Evolutionary conservation across 2,329 filamentous ascomycete species (phyloP).

Genomic region (Niveomyces coronatus): DNA sequence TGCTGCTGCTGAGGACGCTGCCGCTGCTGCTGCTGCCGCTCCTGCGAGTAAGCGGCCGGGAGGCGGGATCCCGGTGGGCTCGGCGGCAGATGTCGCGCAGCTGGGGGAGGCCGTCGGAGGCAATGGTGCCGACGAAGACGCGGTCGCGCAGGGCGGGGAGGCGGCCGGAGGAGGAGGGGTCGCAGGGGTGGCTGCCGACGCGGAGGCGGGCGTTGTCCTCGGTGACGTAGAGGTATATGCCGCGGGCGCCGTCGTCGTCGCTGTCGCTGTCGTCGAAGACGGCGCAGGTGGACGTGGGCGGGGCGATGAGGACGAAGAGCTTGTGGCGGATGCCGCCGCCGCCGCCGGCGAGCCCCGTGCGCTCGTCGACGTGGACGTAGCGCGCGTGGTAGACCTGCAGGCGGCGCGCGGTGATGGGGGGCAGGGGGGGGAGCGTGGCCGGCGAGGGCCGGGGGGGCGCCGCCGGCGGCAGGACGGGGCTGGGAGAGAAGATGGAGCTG

Average conservation of each 20-base stretch:
- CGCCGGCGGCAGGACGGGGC: not conserved
- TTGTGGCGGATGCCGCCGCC: conserved; percentile 1
- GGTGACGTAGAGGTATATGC: conserved; percentile 4
- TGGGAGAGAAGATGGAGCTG: not conserved
- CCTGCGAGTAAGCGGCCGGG: not conserved
- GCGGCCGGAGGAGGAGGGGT: not conserved
- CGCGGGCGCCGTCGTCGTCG: conserved; percentile 5
- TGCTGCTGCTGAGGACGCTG: no score
- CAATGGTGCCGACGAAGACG: conserved; percentile 15
- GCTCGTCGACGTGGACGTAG: not conserved
- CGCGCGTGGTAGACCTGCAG: conserved; percentile 1
- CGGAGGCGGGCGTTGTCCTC: conserved; percentile 3
- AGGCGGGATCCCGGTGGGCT: not conserved
- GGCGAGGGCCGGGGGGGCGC: not conserved
- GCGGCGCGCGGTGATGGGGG: not conserved
- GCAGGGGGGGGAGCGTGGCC: not conserved
- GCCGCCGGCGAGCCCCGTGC: not conserved
- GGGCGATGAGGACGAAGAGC: conserved; percentile 5
- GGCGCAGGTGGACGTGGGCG: not conserved
- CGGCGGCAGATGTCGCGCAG: conserved; percentile 12
- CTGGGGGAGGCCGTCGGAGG: conserved; percentile 12
- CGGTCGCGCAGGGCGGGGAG: conserved; percentile 9
- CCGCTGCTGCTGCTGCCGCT: not conserved
- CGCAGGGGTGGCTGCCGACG: not conserved
- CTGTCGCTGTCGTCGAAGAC: not conserved